A percentile compares a stretch with the other conserved stretches of the same genome.
Evolutionary conservation across 2,329 filamentous ascomycete genomes (phyloP).

Genomic region (Westerdykella ornata): DNA sequence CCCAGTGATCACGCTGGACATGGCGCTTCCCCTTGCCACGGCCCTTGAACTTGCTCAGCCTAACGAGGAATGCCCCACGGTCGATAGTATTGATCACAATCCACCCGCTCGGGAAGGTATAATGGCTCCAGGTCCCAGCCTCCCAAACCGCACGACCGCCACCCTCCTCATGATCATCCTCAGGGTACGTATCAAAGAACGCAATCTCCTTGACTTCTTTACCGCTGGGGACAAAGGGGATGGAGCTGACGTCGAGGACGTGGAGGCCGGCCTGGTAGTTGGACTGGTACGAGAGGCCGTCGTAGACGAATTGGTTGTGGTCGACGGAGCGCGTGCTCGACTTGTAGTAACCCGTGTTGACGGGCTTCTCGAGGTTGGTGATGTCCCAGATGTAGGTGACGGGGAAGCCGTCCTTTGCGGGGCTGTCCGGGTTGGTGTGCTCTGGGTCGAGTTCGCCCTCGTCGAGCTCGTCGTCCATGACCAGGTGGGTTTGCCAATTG

Average conservation of each 20-base stretch:
- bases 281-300: constrained; percentile 39
- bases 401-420: constrained; percentile 30
- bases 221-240: constrained; percentile 35
- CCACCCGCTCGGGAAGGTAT: constrained; percentile 38
- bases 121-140: constrained; percentile 41
- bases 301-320: constrained; percentile 44
- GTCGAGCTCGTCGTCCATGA: constrained; percentile 37
- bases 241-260: constrained; percentile 38
- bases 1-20: background rate
- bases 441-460: constrained; percentile 30
- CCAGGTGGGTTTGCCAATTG: constrained; percentile 31
- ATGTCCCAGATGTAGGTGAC: constrained; percentile 37
- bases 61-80: constrained; percentile 34
- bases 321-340: constrained; percentile 35
- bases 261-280: constrained; percentile 43
- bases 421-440: constrained; percentile 19
- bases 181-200: constrained; percentile 41
- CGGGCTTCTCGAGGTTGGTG: constrained; percentile 30
- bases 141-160: constrained; percentile 37
- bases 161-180: constrained; percentile 32
- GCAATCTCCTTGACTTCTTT: constrained; percentile 38
- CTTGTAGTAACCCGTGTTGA: constrained; percentile 41
- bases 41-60: constrained; percentile 15
- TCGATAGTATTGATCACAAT: constrained; percentile 48
- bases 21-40: constrained; percentile 7